These are phyloP conservation scores for Blastobotrys proliferans DNA, from an alignment of 1,139 yeast genomes.

Conservation along the genomic window DNA sequence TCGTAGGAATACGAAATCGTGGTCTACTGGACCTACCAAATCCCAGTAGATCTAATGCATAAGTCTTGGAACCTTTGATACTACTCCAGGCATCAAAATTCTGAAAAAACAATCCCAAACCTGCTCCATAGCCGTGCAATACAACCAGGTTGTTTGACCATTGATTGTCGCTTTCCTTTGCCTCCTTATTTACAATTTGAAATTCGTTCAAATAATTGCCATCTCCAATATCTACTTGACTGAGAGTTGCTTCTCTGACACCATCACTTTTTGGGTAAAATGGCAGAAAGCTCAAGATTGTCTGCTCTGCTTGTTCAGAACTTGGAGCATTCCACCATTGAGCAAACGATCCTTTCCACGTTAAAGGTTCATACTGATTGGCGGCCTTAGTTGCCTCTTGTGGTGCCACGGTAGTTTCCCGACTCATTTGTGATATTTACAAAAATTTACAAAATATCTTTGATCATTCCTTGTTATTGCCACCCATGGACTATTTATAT, in stretches of 20 bases:
- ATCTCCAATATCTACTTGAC: conserved; percentile 48
- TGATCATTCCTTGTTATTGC: too few relatives aligned
- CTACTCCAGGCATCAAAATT: conserved; percentile 50
- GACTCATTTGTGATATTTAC: too few relatives aligned
- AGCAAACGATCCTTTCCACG: conserved; percentile 38
- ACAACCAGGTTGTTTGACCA: conserved; percentile 47
- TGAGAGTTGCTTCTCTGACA: conserved; percentile 44
- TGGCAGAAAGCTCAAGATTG: conserved; percentile 46
- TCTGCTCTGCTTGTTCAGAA: conserved; percentile 38
- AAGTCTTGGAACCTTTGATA: conserved; percentile 42
- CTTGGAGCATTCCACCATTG: conserved; percentile 43
- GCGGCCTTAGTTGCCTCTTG: conserved; percentile 3
- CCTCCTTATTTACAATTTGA: conserved; percentile 25
- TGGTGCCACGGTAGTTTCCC: too few relatives aligned
- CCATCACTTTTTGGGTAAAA: conserved; percentile 52
- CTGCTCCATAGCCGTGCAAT: conserved; percentile 85
- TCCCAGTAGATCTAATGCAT: conserved; percentile 72
- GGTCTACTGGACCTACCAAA: conserved; percentile 77
- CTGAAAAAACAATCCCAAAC: conserved; percentile 72
- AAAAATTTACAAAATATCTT: too few relatives aligned
- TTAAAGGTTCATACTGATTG: conserved; percentile 17
- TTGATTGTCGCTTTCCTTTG: conserved; percentile 12
- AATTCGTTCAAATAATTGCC: conserved; percentile 51
- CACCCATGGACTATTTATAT: too few relatives aligned
- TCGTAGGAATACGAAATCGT: conserved; percentile 33